Evolutionary conservation across 2,329 filamentous ascomycete species (phyloP).

Genomic region (Aspergillus neoniger): DNA sequence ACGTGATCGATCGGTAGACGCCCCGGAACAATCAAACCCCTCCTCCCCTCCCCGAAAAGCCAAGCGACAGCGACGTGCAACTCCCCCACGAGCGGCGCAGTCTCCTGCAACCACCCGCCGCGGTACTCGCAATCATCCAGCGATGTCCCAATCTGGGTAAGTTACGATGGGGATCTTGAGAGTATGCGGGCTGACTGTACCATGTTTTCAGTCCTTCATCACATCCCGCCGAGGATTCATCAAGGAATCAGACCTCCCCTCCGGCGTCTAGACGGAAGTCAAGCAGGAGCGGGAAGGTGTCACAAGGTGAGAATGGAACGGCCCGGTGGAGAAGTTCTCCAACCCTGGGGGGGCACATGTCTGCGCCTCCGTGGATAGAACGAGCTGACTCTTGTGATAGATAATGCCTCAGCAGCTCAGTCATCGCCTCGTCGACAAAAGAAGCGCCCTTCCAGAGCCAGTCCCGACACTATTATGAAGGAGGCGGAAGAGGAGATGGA

Average conservation of each 20-base stretch:
- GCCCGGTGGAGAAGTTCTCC: not conserved
- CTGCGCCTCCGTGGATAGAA: not conserved
- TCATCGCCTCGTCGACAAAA: conserved; percentile 51
- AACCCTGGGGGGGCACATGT: not conserved
- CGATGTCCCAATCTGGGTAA: conserved; percentile 48
- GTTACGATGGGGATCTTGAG: conserved; percentile 22
- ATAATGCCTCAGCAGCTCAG: conserved; percentile 38
- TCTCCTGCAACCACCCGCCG: conserved; percentile 48
- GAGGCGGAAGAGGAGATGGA: conserved; percentile 62
- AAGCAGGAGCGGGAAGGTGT: conserved; percentile 67
- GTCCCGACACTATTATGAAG: conserved; percentile 71
- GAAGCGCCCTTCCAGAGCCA: conserved; percentile 55
- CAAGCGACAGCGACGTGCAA: conserved; percentile 70
- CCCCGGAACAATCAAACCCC: conserved; percentile 35
- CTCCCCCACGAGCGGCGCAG: conserved; percentile 43
- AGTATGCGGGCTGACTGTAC: conserved; percentile 22
- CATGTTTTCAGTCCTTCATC: conserved; percentile 57
- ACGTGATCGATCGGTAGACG: conserved; percentile 49
- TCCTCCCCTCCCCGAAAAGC: conserved; percentile 56
- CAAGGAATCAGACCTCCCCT: conserved; percentile 56
- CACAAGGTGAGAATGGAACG: conserved; percentile 48
- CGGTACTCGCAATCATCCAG: conserved; percentile 36
- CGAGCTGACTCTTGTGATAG: conserved; percentile 24
- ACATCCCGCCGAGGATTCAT: conserved; percentile 64
- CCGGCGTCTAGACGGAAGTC: conserved; percentile 72